Evolutionary conservation across 495 filamentous ascomycete genomes (phyloP).

Genomic region (Aspergillus panamensis): DNA sequence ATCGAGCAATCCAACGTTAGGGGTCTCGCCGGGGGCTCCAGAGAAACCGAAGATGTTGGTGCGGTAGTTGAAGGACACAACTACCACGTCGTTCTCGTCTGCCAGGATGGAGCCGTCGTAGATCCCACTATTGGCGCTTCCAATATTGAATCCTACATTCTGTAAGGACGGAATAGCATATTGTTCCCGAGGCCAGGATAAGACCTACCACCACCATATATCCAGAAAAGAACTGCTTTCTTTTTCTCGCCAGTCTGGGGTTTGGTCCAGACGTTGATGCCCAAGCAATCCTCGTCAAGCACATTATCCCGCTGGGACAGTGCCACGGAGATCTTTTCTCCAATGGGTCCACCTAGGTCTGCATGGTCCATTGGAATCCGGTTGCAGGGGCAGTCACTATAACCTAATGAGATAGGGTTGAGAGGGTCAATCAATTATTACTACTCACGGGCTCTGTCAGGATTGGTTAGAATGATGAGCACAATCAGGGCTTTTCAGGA

Average conservation of each 20-base stretch:
- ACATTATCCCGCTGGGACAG: constrained; percentile 16
- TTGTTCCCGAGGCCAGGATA: background rate
- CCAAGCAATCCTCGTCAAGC: constrained; percentile 36
- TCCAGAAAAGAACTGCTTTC: constrained; percentile 33
- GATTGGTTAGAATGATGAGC: background rate
- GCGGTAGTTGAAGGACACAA: constrained; percentile 25
- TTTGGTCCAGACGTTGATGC: constrained; percentile 37
- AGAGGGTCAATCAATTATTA: background rate
- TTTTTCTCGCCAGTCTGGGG: constrained; percentile 27
- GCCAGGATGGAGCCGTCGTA: constrained; percentile 23
- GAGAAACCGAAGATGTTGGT: constrained; percentile 37
- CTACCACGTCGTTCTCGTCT: constrained; percentile 17
- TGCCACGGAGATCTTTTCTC: constrained; percentile 14
- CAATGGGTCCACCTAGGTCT: constrained; percentile 16
- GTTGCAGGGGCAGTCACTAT: constrained; percentile 16
- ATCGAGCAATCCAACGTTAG: constrained; percentile 32
- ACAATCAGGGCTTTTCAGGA: background rate
- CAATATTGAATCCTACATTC: constrained; percentile 26
- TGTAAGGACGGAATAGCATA: constrained; percentile 13
- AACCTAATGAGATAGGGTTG: background rate
- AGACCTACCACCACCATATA: constrained; percentile 26
- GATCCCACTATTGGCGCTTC: constrained; percentile 25
- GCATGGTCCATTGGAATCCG: constrained; percentile 20
- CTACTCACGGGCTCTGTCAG: background rate
- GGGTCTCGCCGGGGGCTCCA: constrained; percentile 20